These are phyloP conservation scores for Wickerhamomyces rabaulensis DNA, from an alignment of 805 yeast species.

Conservation along the genomic window DNA sequence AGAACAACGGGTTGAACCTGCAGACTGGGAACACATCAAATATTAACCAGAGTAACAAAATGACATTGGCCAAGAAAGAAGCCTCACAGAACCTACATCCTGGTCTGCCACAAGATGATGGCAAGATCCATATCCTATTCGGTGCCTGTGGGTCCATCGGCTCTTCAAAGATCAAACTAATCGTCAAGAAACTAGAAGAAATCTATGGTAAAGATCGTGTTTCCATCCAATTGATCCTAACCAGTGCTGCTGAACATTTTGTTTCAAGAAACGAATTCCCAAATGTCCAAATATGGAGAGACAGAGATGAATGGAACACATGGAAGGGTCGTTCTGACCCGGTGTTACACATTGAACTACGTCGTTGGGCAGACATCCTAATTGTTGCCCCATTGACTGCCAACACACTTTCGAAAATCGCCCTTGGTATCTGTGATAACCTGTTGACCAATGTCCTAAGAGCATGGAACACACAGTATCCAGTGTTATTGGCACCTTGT, in stretches of 20 bases:
- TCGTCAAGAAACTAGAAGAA: constrained; percentile 76
- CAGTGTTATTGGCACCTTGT: constrained; percentile 88
- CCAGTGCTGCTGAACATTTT: constrained; percentile 83
- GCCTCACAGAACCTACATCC: constrained; percentile 53
- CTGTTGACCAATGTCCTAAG: constrained; percentile 83
- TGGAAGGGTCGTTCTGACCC: constrained; percentile 86
- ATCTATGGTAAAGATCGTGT: constrained; percentile 70
- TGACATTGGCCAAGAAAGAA: constrained; percentile 27
- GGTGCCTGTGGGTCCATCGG: constrained; percentile 91
- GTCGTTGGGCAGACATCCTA: constrained; percentile 95
- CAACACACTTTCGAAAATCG: constrained; percentile 83
- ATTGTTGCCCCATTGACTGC: constrained; percentile 94
- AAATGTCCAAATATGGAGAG: constrained; percentile 85
- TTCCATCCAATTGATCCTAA: constrained; percentile 80
- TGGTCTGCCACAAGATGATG: constrained; percentile 73
- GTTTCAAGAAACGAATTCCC: constrained; percentile 48
- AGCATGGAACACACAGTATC: constrained; percentile 93
- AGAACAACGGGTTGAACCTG: background rate
- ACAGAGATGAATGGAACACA: constrained; percentile 89
- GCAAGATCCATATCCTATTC: constrained; percentile 75
- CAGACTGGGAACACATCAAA: background rate
- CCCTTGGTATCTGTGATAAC: constrained; percentile 90
- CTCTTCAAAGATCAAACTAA: constrained; percentile 70
- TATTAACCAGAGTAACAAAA: constrained; percentile 6
- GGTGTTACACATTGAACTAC: constrained; percentile 86